Conservation (phyloP, 2,329 filamentous ascomycete genomes). For the Pseudonectria foliicola region DNA sequence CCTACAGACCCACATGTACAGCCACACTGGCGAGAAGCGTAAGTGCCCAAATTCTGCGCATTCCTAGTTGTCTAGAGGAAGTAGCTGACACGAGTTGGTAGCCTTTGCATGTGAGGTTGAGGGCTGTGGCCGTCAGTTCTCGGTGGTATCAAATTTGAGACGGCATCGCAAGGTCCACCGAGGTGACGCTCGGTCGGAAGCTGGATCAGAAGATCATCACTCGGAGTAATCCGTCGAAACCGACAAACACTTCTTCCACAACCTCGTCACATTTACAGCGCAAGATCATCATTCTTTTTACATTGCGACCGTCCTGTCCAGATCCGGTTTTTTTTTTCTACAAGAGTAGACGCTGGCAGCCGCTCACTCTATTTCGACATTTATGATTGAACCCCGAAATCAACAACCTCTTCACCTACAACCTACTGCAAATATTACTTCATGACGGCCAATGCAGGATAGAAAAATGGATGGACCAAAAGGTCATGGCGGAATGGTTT, state of each 20-base stretch:
- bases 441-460: conserved; percentile 20
- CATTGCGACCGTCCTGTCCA: no score
- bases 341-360: not conserved
- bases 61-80: not conserved
- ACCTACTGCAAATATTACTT: conserved; percentile 15
- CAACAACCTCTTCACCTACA: conserved; percentile 11
- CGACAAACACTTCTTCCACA: not conserved
- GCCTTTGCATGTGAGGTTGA: conserved; percentile 92
- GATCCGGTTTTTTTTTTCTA: not conserved
- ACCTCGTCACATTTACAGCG: no score
- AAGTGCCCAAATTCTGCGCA: conserved; percentile 43
- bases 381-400: conserved; percentile 9
- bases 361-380: conserved; percentile 1
- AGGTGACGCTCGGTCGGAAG: conserved; percentile 55
- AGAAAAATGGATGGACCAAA: conserved; percentile 23
- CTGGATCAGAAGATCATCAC: conserved; percentile 56
- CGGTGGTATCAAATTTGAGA: conserved; percentile 90
- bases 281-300: no score
- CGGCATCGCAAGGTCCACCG: conserved; percentile 94
- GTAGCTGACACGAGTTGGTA: conserved; percentile 29
- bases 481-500: conserved; percentile 12
- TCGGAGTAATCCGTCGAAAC: conserved; percentile 39
- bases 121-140: conserved; percentile 92
- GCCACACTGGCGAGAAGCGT: conserved; percentile 97
- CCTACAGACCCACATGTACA: conserved; percentile 96